phyloP scores from a whole-genome alignment of 1,139 yeast genomes.

The Pichia sp. region DNA sequence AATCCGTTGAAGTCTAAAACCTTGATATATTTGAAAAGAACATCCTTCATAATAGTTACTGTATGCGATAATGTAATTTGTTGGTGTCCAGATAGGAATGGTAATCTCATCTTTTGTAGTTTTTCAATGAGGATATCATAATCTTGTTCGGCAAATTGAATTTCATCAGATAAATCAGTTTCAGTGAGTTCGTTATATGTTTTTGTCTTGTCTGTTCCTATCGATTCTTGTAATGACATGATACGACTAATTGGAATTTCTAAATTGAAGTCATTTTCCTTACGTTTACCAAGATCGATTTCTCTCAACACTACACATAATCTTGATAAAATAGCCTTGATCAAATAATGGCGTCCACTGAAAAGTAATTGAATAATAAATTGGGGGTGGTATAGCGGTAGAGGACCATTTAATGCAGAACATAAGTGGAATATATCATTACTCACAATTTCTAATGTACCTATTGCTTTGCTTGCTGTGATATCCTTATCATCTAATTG shows the following conservation, averaged over 20 bases:
- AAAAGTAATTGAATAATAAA: slow-evolving; percentile 75
- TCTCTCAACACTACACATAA: slow-evolving; percentile 54
- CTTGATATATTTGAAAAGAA: slow-evolving; percentile 41
- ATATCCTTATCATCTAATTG: slow-evolving; percentile 56
- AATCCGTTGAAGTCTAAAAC: slow-evolving; percentile 72
- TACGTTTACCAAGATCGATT: slow-evolving; percentile 39
- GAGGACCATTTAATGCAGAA: slow-evolving; percentile 78
- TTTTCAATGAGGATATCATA: slow-evolving; percentile 55
- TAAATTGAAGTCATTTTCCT: slow-evolving; percentile 37
- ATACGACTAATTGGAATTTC: slow-evolving; percentile 36
- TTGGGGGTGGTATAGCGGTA: slow-evolving; percentile 93
- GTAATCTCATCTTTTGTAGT: slow-evolving; percentile 64
- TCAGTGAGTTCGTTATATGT: background rate
- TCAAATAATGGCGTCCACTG: slow-evolving; percentile 57
- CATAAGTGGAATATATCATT: slow-evolving; percentile 64
- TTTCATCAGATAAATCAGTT: slow-evolving; percentile 28
- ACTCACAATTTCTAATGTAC: slow-evolving; percentile 45
- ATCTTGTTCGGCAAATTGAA: slow-evolving; percentile 43
- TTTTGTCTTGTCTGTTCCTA: background rate
- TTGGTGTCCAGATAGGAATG: slow-evolving; percentile 86
- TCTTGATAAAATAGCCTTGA: slow-evolving; percentile 53
- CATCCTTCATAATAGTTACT: slow-evolving; percentile 58
- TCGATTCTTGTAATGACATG: slow-evolving; percentile 6
- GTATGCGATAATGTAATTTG: slow-evolving; percentile 79
- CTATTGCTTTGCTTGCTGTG: slow-evolving; percentile 44